Base-by-base conservation (phyloP, 768 basidiomycete genomes). In the Suillus lakei region DNA sequence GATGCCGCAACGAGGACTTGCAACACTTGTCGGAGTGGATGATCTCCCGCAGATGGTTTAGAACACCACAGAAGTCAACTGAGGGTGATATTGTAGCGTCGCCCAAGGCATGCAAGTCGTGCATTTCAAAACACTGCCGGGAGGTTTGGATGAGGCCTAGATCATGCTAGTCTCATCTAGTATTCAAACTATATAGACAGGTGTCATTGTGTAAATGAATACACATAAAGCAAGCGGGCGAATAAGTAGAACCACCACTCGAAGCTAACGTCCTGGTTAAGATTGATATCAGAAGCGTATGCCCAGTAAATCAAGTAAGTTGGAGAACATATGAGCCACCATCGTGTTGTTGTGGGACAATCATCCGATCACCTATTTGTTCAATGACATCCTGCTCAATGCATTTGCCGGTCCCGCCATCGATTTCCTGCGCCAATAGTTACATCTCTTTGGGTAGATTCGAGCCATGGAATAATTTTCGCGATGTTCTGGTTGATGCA, bases 381-480 rank as follows among this genome's bases (percentile, higher is more conserved):
- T 64, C 71, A 23, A 38, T 23, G 5, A 74, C 6, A 13, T 65
- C 64, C 15, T 56, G n/a, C 15, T 51, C 50, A 8, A 5, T 16
- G 7, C 28, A 28, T 6, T 60, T 50, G 8, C 32, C 53, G 2
- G 46, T 16, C 9, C 15, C 1, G 4, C 32, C 21, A 1, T 51
- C 10, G 5, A 58, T 41, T 15, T 60, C 48, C 18, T 56, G 39
- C 16, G 54, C 50, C 7, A 15, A 51, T 13, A 13, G 74, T 1
- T 58, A 65, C 23, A 74, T 65, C 38, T 66, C 66, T 26, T 65
- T 68, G 1, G 74, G 74, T 16, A 75, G 68, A 39, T 75, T 70
- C 0, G 74, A 75, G n/a, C 50, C 68, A 5, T 76, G 68, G 0
- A n/a, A 73, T 36, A 1, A 73, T 68, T 0, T 67, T 66, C 0